Percentiles rank a stretch among this genome's conserved stretches.
phyloP scores from a whole-genome alignment of 371 early-diverging fungal genomes.

The Cokeromyces recurvatus region DNA sequence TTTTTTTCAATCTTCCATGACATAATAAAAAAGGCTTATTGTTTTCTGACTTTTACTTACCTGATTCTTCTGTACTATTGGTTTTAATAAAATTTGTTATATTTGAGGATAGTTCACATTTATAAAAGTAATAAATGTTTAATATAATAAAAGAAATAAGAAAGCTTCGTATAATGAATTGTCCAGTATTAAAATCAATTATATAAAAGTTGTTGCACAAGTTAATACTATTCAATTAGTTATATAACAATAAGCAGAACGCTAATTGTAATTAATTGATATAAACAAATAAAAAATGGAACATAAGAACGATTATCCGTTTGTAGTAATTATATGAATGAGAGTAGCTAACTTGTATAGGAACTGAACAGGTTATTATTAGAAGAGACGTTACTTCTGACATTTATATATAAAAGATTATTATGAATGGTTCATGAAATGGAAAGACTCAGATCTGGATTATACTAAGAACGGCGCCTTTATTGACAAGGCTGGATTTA shows the following conservation, averaged over 20 bases:
- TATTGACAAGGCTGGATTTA: too few relatives aligned
- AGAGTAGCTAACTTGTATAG: conserved; percentile 8
- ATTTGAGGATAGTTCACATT: conserved; percentile 12
- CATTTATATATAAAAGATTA: conserved; percentile 14
- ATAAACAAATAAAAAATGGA: conserved; percentile 8
- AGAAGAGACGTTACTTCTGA: conserved; percentile 12
- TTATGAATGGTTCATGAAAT: too few relatives aligned
- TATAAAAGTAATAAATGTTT: conserved; percentile 10
- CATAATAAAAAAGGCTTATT: conserved; percentile 19
- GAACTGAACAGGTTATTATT: conserved; percentile 12
- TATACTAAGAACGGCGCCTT: not conserved
- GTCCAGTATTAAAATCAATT: conserved; percentile 1
- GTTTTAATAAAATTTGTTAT: conserved; percentile 18
- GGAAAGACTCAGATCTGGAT: too few relatives aligned
- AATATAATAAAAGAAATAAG: conserved; percentile 16
- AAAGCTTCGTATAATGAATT: conserved; percentile 14
- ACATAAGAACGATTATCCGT: conserved; percentile 6
- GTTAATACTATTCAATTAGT: conserved; percentile 12
- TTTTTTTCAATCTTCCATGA: conserved; percentile 13
- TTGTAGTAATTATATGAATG: conserved; percentile 11
- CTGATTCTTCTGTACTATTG: conserved; percentile 18
- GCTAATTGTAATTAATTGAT: conserved; percentile 12
- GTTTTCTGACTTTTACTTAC: conserved; percentile 19
- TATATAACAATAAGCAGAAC: conserved; percentile 7
- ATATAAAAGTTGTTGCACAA: conserved; percentile 6